Evolutionary conservation across 306 rosid genomes (phyloP).

Genomic region (Hippophae rhamnoides): DNA sequence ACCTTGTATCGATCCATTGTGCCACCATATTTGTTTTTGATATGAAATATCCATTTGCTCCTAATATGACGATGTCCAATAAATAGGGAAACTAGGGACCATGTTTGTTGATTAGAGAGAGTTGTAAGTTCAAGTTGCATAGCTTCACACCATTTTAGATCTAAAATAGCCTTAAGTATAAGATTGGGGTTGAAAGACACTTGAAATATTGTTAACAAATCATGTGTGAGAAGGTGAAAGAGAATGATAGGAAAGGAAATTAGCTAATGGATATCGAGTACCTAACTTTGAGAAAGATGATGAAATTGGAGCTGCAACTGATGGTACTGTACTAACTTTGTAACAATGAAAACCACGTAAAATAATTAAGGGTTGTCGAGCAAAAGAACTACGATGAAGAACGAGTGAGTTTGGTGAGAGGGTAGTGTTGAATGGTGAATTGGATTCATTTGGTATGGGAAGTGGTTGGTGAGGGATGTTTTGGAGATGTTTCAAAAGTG

Average conservation of each 20-base stretch:
- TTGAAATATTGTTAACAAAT: neutral
- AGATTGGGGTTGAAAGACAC: neutral
- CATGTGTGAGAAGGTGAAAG: no score
- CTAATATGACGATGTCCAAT: no score
- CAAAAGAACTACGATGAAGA: no score
- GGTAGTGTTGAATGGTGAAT: no score
- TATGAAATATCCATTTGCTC: no score
- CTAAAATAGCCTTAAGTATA: neutral
- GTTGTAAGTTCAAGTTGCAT: neutral
- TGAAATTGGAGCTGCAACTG: neutral
- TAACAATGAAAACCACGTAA: no score
- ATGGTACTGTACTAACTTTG: neutral
- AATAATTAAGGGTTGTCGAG: no score
- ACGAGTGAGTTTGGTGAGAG: neutral
- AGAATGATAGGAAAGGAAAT: no score
- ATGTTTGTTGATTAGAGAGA: neutral
- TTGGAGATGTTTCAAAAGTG: neutral
- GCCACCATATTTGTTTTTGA: no score
- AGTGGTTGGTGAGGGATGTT: neutral
- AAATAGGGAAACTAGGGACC: no score
- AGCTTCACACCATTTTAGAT: slow-evolving; percentile 1
- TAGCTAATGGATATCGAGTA: no score
- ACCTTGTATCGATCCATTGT: no score
- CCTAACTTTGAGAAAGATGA: neutral
- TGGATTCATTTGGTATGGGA: neutral